Conservation (phyloP, 2,329 filamentous ascomycete species). For the Rhinocladiella similis region DNA sequence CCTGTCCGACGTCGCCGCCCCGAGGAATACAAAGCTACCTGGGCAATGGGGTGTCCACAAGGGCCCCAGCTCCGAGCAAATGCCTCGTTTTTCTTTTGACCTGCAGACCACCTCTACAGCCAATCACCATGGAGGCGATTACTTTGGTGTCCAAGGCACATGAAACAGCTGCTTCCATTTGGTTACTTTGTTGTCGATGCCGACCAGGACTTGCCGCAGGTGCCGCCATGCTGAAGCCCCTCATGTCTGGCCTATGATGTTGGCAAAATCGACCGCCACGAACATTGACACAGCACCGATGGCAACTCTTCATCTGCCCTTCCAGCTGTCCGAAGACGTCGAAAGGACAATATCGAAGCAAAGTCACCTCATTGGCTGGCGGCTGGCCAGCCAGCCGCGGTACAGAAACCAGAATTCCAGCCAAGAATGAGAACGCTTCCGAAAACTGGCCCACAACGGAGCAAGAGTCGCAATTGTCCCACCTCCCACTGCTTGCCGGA, state of each 20-base stretch:
- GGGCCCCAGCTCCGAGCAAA: conserved; percentile 19
- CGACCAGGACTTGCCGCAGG: no score
- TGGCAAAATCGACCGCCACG: background rate
- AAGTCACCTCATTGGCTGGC: background rate
- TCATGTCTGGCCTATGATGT: background rate
- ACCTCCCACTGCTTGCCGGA: no score
- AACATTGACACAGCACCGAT: no score
- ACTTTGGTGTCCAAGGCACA: conserved; percentile 1
- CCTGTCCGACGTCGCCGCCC: conserved; percentile 3
- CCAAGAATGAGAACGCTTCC: background rate
- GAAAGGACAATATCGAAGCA: background rate
- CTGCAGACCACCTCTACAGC: conserved; percentile 19
- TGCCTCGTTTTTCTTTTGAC: conserved; percentile 26
- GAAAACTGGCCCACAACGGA: background rate
- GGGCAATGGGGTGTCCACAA: conserved; percentile 11
- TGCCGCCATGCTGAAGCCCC: no score
- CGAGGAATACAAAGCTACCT: conserved; percentile 6
- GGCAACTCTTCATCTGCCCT: background rate
- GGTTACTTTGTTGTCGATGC: background rate
- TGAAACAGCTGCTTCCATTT: background rate
- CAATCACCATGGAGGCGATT: conserved; percentile 21
- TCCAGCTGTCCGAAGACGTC: conserved; percentile 4
- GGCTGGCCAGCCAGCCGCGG: background rate
- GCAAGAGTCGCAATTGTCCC: background rate
- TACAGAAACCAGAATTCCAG: background rate